Evolutionary conservation across 768 basidiomycete genomes (phyloP).

Genomic region (Boletales sp.): DNA sequence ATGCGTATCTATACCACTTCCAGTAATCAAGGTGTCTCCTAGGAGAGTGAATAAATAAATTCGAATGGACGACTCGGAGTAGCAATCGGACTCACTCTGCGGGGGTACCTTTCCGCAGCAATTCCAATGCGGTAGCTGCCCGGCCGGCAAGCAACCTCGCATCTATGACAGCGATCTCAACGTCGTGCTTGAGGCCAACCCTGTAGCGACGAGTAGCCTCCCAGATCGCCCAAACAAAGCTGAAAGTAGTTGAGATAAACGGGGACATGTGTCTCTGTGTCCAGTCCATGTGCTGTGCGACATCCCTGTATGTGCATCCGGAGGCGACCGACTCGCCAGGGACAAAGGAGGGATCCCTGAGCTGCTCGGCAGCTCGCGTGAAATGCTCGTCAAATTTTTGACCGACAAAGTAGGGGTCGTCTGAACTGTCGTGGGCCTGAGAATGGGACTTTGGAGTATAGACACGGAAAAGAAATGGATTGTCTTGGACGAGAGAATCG

Average conservation of each 20-base stretch:
- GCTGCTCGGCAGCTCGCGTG: slow-evolving; percentile 36
- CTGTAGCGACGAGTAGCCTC: slow-evolving; percentile 77
- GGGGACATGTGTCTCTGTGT: slow-evolving; percentile 67
- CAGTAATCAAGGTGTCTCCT: slow-evolving; percentile 63
- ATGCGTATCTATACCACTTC: slow-evolving; percentile 74
- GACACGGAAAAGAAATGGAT: slow-evolving; percentile 77
- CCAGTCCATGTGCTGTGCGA: slow-evolving; percentile 72
- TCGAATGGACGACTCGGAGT: not conserved
- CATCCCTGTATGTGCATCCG: slow-evolving; percentile 53
- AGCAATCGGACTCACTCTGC: slow-evolving; percentile 47
- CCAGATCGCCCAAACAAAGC: slow-evolving; percentile 81
- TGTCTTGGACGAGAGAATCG: slow-evolving; percentile 54
- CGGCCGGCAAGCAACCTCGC: slow-evolving; percentile 52
- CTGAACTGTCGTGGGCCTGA: slow-evolving; percentile 44
- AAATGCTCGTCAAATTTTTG: slow-evolving; percentile 54
- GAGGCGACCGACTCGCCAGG: slow-evolving; percentile 30
- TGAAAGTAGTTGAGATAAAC: slow-evolving; percentile 75
- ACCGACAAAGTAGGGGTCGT: slow-evolving; percentile 66
- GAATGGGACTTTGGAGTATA: slow-evolving; percentile 68
- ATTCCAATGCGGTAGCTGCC: slow-evolving; percentile 62
- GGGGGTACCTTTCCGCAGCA: slow-evolving; percentile 49
- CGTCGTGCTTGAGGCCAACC: slow-evolving; percentile 65
- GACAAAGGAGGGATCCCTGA: slow-evolving; percentile 28
- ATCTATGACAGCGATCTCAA: slow-evolving; percentile 80
- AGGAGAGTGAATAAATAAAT: not conserved